These are phyloP conservation scores for Gloeostereum incarnatum DNA, from an alignment of 768 basidiomycete species.

Conservation along the genomic window DNA sequence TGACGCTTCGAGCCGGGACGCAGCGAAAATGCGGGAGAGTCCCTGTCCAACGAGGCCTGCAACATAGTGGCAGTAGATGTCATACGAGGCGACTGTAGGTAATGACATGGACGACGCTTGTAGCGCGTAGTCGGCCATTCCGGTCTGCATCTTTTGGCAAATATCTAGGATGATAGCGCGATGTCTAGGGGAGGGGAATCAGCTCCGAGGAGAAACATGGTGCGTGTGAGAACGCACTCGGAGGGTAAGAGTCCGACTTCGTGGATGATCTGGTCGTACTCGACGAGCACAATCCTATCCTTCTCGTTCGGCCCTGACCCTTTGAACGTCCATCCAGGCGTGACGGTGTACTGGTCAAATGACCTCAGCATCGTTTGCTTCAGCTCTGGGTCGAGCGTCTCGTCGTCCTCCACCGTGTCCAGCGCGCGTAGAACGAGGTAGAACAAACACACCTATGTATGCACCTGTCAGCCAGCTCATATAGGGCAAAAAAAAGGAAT, in stretches of 20 bases:
- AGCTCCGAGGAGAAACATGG: background rate
- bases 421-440: constrained; percentile 90
- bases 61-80: constrained; percentile 98
- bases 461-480: constrained; percentile 1
- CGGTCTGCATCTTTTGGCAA: constrained; percentile 76
- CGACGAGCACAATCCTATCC: constrained; percentile 75
- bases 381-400: constrained; percentile 80
- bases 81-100: constrained; percentile 76
- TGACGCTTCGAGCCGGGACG: constrained; percentile 70
- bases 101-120: constrained; percentile 70
- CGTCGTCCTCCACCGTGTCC: constrained; percentile 99
- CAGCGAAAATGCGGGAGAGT: constrained; percentile 79
- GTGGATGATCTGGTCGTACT: constrained; percentile 73
- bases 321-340: constrained; percentile 81
- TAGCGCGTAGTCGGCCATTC: constrained; percentile 95
- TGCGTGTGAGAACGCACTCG: constrained; percentile 31
- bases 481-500: constrained; percentile 1
- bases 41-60: constrained; percentile 97
- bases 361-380: constrained; percentile 82
- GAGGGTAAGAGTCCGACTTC: constrained; percentile 67
- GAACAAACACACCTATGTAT: constrained; percentile 77
- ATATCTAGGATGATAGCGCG: constrained; percentile 78
- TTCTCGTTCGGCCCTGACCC: constrained; percentile 82
- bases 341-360: constrained; percentile 72
- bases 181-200: constrained; percentile 34